phyloP scores from a whole-genome alignment of 2,329 filamentous ascomycete species.

The Xylaria sp. region DNA sequence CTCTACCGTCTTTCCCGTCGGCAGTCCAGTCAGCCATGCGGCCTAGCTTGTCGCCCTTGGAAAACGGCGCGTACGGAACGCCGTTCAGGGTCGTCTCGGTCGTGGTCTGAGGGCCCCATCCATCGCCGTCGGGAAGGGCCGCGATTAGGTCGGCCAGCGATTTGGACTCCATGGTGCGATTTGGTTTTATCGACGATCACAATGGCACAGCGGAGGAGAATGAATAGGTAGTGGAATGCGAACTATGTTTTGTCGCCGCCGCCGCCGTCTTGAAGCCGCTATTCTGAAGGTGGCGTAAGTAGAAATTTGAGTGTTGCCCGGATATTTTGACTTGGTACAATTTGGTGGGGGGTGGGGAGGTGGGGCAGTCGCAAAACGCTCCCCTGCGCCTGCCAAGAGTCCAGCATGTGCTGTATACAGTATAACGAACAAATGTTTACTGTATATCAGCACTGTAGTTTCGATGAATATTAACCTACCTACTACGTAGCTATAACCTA shows the following conservation, averaged over 20 bases:
- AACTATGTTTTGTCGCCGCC: conserved; percentile 26
- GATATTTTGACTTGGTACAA: conserved; percentile 45
- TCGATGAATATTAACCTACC: not conserved
- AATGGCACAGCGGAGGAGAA: not conserved
- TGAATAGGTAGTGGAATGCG: not conserved
- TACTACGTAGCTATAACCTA: not conserved
- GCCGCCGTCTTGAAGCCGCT: conserved; percentile 22
- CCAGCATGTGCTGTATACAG: not conserved
- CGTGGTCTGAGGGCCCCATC: conserved; percentile 88
- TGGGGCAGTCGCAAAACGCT: conserved; percentile 38
- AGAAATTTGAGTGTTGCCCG: conserved; percentile 45
- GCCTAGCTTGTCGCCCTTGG: conserved; percentile 97
- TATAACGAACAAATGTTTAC: not conserved
- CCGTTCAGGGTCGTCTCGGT: conserved; percentile 91
- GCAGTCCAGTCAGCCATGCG: conserved; percentile 99
- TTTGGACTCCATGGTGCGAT: conserved; percentile 42
- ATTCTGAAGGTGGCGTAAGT: conserved; percentile 32
- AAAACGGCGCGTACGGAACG: conserved; percentile 97
- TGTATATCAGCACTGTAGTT: not conserved
- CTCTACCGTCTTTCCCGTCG: conserved; percentile 85
- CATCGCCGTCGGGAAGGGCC: conserved; percentile 77
- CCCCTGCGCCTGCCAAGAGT: not conserved
- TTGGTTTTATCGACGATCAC: not conserved
- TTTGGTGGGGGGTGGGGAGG: conserved; percentile 52
- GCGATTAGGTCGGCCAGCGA: conserved; percentile 71